Evolutionary conservation across 805 yeast species (phyloP), one percentile per base, ranked within the genome.

Genomic region (Candida orba): DNA sequence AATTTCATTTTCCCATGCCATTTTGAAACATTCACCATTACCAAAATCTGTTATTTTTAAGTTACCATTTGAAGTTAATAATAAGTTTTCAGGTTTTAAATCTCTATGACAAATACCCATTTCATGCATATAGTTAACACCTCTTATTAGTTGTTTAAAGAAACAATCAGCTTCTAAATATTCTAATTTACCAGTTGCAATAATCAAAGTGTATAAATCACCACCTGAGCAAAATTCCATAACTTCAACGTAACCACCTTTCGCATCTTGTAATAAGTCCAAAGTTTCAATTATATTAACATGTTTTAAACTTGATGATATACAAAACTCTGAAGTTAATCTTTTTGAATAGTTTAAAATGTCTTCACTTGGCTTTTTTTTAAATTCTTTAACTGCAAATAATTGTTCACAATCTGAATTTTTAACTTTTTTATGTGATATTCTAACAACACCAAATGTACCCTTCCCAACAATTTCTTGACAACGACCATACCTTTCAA

Each of bases 391-490:
- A n/a, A 88, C 95, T 0, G 96, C 96, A 58, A 70, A 88, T 20
- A 86, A 61, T 14, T 65, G 29, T 10, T 27, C 29, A 27, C 9
- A 64, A 52, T 76, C 59, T 33, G 41, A 34, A 14, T 37, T 49
- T 13, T 52, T 56, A 9, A 66, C 51, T 54, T 76, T 79, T 60
- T 83, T 83, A 68, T 90, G 97, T 7, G 95, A 76, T 6, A 93
- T 78, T 48, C 96, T 72, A 18, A 91, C 98, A 37, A 88, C 87
- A 17, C 99, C 99, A 68, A 85, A 91, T 0, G 96, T 81, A 18
- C 98, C 98, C 41, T 85, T 76, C 23, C 99, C 99, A 50, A 93
- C 77, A 39, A 90, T 86, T 61, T 91, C 98, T 64, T 88, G 96
- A 62, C 98, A 91, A 41, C 84, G 75, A 36, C 99, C 99, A 62